Percentiles rank a stretch among this genome's conserved stretches.
Evolutionary conservation across 1,284 basidiomycete genomes (phyloP).

Genomic region (Trichosporon coremiiforme): DNA sequence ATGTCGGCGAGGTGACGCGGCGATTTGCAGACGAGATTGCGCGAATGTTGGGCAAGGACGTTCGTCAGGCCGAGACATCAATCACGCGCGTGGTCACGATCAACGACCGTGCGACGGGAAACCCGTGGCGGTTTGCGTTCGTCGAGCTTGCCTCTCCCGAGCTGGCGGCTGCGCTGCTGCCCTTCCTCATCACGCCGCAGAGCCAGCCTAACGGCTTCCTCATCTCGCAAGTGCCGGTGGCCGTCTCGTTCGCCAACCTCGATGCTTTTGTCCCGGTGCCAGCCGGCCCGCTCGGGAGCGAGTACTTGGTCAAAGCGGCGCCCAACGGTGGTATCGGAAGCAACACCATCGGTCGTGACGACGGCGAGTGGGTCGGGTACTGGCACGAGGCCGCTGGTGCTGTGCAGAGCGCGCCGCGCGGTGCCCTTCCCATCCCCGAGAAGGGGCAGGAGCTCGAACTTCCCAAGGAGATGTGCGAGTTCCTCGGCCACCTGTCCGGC

Average conservation of each 20-base stretch:
- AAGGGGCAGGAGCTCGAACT: slow-evolving; percentile 21
- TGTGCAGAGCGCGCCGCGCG: slow-evolving; percentile 37
- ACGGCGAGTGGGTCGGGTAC: slow-evolving; percentile 56
- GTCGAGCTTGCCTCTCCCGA: slow-evolving; percentile 81
- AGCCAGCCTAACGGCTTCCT: slow-evolving; percentile 84
- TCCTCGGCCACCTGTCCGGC: slow-evolving; percentile 47
- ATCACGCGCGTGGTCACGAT: slow-evolving; percentile 83
- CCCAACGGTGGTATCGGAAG: slow-evolving; percentile 47
- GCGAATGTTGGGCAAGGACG: slow-evolving; percentile 61
- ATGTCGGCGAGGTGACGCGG: slow-evolving; percentile 59
- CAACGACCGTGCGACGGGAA: slow-evolving; percentile 77
- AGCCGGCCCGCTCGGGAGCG: slow-evolving; percentile 54
- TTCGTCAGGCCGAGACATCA: slow-evolving; percentile 72
- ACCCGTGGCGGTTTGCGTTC: slow-evolving; percentile 88
- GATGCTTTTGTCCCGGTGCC: slow-evolving; percentile 79
- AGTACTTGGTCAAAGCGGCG: slow-evolving; percentile 41
- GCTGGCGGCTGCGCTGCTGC: slow-evolving; percentile 69
- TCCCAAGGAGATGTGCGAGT: slow-evolving; percentile 33
- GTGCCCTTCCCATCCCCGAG: slow-evolving; percentile 29
- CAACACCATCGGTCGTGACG: slow-evolving; percentile 61
- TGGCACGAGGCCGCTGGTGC: slow-evolving; percentile 48
- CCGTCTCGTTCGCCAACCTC: slow-evolving; percentile 82
- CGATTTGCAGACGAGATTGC: slow-evolving; percentile 69
- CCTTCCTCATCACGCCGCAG: slow-evolving; percentile 75
- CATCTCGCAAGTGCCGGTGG: slow-evolving; percentile 79